Evolutionary conservation across 352 stramenopile genomes (phyloP).

Genomic region (Phytophthora sp.): DNA sequence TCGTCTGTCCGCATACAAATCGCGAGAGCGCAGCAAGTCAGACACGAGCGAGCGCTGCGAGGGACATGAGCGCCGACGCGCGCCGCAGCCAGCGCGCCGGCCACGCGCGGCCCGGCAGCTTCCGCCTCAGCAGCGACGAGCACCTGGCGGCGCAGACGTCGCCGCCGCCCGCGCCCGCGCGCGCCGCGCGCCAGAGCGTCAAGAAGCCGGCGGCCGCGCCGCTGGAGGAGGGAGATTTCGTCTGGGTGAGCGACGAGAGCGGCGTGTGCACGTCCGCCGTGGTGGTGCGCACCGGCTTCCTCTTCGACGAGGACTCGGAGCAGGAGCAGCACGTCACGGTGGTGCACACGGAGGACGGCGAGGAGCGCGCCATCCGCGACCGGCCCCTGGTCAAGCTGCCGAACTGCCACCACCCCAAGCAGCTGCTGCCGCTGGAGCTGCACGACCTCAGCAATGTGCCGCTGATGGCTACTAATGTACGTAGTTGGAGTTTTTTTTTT

Average conservation of each 20-base stretch:
- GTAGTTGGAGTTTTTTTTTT: not conserved
- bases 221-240: slow-evolving; percentile 70
- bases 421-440: slow-evolving; percentile 54
- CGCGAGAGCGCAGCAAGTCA: not conserved
- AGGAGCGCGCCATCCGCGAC: slow-evolving; percentile 75
- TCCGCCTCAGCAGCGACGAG: slow-evolving; percentile 32
- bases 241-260: slow-evolving; percentile 67
- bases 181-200: not conserved
- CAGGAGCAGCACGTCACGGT: slow-evolving; percentile 74
- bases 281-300: slow-evolving; percentile 66
- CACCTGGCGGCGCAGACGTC: slow-evolving; percentile 3
- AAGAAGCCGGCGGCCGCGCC: not conserved
- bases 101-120: slow-evolving; percentile 14
- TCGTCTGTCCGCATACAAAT: slow-evolving; percentile 13
- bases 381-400: slow-evolving; percentile 65
- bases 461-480: slow-evolving; percentile 67
- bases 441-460: slow-evolving; percentile 75
- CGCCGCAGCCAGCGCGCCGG: slow-evolving; percentile 22
- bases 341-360: slow-evolving; percentile 83
- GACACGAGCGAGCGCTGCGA: not conserved
- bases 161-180: not conserved
- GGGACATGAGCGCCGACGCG: slow-evolving; percentile 34
- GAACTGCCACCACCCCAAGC: slow-evolving; percentile 66
- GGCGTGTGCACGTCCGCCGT: slow-evolving; percentile 59
- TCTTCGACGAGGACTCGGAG: slow-evolving; percentile 64